A percentile compares a stretch with the other conserved stretches of the same genome.
Evolutionary conservation across 1,139 yeast genomes (phyloP).

Genomic region (Yamadazyma jaroonii): DNA sequence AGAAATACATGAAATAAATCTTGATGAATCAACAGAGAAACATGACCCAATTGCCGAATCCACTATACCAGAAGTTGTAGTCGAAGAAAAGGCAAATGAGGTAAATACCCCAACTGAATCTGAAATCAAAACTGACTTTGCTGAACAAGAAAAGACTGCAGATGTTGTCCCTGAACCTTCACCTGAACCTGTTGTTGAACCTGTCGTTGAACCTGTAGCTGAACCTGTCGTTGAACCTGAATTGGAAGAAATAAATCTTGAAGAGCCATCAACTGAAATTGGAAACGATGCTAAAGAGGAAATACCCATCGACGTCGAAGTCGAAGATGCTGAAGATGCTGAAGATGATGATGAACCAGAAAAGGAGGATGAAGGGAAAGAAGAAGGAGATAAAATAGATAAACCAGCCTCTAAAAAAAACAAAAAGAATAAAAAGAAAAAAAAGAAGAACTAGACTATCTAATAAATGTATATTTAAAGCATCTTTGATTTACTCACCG

Average conservation of each 20-base stretch:
- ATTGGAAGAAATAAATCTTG: constrained; percentile 4
- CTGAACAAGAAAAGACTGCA: constrained; percentile 2
- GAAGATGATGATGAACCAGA: constrained; percentile 6
- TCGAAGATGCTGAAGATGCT: constrained; percentile 5
- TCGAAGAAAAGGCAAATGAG: constrained; percentile 1
- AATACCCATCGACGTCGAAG: constrained; percentile 10
- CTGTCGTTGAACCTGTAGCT: constrained; percentile 5
- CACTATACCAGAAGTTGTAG: constrained; percentile 2
- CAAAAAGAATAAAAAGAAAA: constrained; percentile 16
- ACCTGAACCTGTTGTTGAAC: constrained; percentile 5
- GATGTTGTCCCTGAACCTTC: neutral
- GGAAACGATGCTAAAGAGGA: neutral
- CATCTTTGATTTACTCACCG: constrained; percentile 61
- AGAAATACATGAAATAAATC: constrained; percentile 8
- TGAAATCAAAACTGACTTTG: constrained; percentile 4
- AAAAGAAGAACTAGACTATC: constrained; percentile 11
- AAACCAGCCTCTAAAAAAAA: constrained; percentile 6
- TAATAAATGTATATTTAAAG: constrained; percentile 6
- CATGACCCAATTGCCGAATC: constrained; percentile 5
- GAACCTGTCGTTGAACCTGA: constrained; percentile 7
- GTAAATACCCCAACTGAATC: neutral
- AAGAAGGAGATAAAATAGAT: neutral
- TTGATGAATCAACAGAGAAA: constrained; percentile 8
- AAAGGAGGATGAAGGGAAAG: neutral
- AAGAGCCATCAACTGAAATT: constrained; percentile 1